Conservation (phyloP, 345 rosid species). For the Citropsis articulata region DNA sequence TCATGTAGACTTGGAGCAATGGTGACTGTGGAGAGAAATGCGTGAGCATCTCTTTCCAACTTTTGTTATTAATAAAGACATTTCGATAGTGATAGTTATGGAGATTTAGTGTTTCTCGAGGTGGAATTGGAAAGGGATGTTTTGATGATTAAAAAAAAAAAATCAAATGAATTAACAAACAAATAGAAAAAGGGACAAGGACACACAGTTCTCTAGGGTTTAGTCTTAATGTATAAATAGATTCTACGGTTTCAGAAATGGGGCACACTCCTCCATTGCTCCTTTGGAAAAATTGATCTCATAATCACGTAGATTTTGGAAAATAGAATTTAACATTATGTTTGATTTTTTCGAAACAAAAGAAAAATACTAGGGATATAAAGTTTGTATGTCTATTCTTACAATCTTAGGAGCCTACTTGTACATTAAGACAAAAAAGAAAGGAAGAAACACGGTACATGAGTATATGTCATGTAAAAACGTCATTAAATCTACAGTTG, state of each 20-base stretch:
- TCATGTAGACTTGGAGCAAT: conserved; percentile 34
- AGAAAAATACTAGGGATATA: no score
- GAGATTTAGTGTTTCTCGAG: neutral
- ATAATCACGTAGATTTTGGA: no score
- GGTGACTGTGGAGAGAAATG: conserved; percentile 35
- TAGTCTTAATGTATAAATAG: neutral
- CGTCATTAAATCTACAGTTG: neutral
- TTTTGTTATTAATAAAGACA: conserved; percentile 21
- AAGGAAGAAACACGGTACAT: neutral
- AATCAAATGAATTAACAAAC: neutral
- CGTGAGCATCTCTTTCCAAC: conserved; percentile 28
- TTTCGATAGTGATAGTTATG: neutral
- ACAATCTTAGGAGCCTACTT: no score
- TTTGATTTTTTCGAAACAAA: no score
- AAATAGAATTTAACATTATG: no score
- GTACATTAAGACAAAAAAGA: no score
- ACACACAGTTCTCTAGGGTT: neutral
- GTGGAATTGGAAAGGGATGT: neutral
- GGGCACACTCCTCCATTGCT: no score
- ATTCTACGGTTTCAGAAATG: neutral
- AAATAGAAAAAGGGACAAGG: neutral
- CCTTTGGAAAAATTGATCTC: no score
- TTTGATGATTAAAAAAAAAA: neutral
- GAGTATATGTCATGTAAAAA: neutral
- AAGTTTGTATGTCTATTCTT: no score